Conservation (phyloP, 768 basidiomycete genomes). For the Tulasnella sp. region DNA sequence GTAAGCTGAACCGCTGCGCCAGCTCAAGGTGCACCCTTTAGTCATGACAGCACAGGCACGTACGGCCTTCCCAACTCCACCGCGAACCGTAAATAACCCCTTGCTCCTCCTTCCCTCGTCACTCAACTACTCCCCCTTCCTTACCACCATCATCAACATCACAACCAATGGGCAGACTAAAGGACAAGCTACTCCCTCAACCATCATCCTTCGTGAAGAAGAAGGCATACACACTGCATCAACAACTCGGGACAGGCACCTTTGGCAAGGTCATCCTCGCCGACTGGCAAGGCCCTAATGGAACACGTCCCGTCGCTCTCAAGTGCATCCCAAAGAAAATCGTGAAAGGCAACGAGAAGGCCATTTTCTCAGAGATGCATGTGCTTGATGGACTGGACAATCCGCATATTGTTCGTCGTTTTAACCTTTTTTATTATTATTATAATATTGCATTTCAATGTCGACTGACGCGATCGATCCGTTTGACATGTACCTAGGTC, state of each 20-base stretch:
- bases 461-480: neutral
- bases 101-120: neutral
- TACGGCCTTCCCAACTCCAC: too few relatives aligned
- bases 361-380: slow-evolving; percentile 90
- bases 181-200: slow-evolving; percentile 49
- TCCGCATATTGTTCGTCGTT: slow-evolving; percentile 66
- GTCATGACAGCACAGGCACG: too few relatives aligned
- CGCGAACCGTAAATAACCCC: neutral
- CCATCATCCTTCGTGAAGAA: slow-evolving; percentile 83
- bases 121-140: neutral
- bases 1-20: too few relatives aligned
- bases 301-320: slow-evolving; percentile 43
- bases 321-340: slow-evolving; percentile 95
- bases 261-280: slow-evolving; percentile 85
- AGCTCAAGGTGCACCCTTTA: too few relatives aligned
- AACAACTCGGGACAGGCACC: slow-evolving; percentile 60
- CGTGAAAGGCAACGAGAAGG: slow-evolving; percentile 80
- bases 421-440: neutral
- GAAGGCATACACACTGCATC: slow-evolving; percentile 35
- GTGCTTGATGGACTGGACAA: slow-evolving; percentile 84
- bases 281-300: slow-evolving; percentile 29
- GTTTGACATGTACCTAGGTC: slow-evolving; percentile 42
- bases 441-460: neutral
- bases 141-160: neutral
- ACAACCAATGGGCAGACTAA: slow-evolving; percentile 17